Base-by-base conservation (phyloP, 805 yeast genomes). In the Lipomyces yamanashiensis region DNA sequence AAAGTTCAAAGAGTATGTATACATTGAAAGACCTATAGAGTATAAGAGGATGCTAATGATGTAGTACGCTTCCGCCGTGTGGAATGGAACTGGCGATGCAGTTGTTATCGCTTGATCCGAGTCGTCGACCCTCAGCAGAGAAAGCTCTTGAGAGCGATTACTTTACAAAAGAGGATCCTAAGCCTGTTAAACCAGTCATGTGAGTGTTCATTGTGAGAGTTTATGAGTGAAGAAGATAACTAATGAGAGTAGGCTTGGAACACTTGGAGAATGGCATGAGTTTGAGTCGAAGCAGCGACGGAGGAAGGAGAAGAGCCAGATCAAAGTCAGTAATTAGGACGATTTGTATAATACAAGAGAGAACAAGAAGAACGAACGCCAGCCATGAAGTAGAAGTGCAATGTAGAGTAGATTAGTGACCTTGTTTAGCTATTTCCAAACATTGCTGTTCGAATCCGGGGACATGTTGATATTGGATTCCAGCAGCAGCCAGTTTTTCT, bases 191-290 rank as follows among this genome's bases (percentile, higher is more conserved):
- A 6, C 78, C 90, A 44, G 81, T 86, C 59, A 50, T 54, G 67
- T 66, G 28, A 37, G 69, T 58, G 69, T 58, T n/a, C 5, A 10
- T 13, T 1, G n/a, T n/a, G n/a, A n/a, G n/a, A n/a, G n/a, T n/a
- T n/a, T n/a, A n/a, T n/a, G n/a, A n/a, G n/a, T n/a, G n/a, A n/a
- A 36, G 21, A 1, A 50, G 23, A 13, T 19, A 40, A 40, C 56
- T 39, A 17, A n/a, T 36, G 23, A 36, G 40, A n/a, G 6, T 40
- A 63, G 69, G 50, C 79, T 88, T 67, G 78, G 80, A 36, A 80
- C 80, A n/a, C 75, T 86, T 36, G 96, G 95, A 2, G 98, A 96
- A 75, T 93, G 98, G 95, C 99, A 93, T 74, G 99, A 93, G 73
- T 93, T 88, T 75, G 99, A 93, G 72, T 95, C 97, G 1, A 92